Percentiles rank a stretch among this genome's conserved stretches.
phyloP scores from a whole-genome alignment of 1,284 basidiomycete species.

The Sanghuangporus baumii region DNA sequence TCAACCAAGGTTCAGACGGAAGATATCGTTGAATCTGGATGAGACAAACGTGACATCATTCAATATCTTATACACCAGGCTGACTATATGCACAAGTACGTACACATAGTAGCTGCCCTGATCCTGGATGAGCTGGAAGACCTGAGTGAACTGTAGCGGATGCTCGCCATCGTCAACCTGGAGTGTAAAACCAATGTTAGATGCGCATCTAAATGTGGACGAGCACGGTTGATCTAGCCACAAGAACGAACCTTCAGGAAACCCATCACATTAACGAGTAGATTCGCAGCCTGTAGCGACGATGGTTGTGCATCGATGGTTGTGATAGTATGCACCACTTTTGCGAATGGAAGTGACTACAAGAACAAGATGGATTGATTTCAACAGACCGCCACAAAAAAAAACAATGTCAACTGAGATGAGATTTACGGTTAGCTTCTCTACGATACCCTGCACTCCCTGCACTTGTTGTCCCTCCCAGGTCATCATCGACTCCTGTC shows the following conservation, averaged over 20 bases:
- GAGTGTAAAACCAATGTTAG: not conserved
- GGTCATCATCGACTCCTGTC: conserved; percentile 81
- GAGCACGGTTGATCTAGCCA: not conserved
- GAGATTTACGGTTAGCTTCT: conserved; percentile 70
- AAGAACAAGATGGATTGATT: conserved; percentile 7
- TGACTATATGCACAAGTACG: conserved; percentile 26
- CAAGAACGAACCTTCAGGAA: conserved; percentile 56
- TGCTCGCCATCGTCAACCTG: conserved; percentile 78
- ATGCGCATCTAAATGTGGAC: not conserved
- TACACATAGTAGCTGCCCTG: conserved; percentile 81
- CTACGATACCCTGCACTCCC: conserved; percentile 60
- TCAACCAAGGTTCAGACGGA: conserved; percentile 52
- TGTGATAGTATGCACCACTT: conserved; percentile 78
- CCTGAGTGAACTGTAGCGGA: conserved; percentile 84
- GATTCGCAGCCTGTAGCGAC: conserved; percentile 48
- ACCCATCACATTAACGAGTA: conserved; percentile 90
- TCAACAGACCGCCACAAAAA: not conserved
- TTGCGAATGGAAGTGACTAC: conserved; percentile 77
- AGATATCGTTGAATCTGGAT: conserved; percentile 76
- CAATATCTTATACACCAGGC: not conserved
- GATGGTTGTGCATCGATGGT: conserved; percentile 92
- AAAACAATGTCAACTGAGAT: not conserved
- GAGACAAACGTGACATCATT: not conserved
- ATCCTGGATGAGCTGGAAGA: conserved; percentile 88
- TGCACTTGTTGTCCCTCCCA: conserved; percentile 72